Evolutionary conservation across 257 asterid genomes (phyloP).

Genomic region (Thymus mandschuricus): DNA sequence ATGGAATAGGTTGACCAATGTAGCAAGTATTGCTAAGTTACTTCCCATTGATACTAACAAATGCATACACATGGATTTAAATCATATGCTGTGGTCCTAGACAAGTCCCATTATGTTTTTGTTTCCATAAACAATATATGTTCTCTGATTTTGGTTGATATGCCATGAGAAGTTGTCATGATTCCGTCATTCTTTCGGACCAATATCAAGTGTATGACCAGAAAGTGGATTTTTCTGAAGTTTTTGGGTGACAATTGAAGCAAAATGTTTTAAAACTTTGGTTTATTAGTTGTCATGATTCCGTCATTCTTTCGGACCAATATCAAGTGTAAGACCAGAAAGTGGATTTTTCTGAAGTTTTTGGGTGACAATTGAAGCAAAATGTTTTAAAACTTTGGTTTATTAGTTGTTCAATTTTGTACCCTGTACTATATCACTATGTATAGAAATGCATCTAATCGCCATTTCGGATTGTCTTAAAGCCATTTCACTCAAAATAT

Average conservation of each 20-base stretch:
- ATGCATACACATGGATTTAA: not conserved
- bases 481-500: not conserved
- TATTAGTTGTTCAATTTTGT: slow-evolving; percentile 7
- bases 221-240: slow-evolving; percentile 11
- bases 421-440: not conserved
- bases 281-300: slow-evolving; percentile 1
- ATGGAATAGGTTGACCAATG: slow-evolving; percentile 22
- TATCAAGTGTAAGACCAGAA: slow-evolving; percentile 1
- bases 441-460: slow-evolving; percentile 4
- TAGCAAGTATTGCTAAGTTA: slow-evolving; percentile 12
- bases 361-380: not conserved
- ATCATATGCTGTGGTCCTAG: slow-evolving; percentile 23
- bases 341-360: slow-evolving; percentile 12
- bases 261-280: not conserved
- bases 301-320: not conserved
- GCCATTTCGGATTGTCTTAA: slow-evolving; percentile 5
- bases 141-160: slow-evolving; percentile 18
- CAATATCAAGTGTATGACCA: slow-evolving; percentile 1
- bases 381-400: not conserved
- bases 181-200: not conserved
- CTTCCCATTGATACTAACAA: not conserved
- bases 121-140: slow-evolving; percentile 2
- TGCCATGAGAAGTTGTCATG: not conserved
- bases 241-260: not conserved
- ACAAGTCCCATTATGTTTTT: slow-evolving; percentile 5